These are phyloP conservation scores for Cytospora mali DNA, from an alignment of 2,329 filamentous ascomycete species.

Conservation along the genomic window DNA sequence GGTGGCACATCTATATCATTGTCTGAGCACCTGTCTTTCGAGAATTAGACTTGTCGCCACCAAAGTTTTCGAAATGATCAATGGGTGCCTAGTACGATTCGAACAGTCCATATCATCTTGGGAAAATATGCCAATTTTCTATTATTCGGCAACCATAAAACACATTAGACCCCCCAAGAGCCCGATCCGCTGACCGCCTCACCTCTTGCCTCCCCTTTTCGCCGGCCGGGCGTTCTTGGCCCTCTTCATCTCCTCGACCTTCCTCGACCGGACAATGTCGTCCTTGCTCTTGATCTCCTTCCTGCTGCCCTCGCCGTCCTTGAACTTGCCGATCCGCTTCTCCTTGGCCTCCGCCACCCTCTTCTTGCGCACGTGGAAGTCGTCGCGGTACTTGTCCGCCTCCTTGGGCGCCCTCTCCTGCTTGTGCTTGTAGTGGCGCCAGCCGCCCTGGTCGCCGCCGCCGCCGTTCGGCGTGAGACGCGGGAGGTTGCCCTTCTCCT, in stretches of 20 bases:
- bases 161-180: neutral
- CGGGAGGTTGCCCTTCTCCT: conserved; percentile 57
- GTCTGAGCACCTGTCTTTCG: too few species aligned
- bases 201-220: conserved; percentile 47
- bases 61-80: too few species aligned
- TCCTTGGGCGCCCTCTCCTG: conserved; percentile 87
- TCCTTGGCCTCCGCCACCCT: conserved; percentile 84
- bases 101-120: too few species aligned
- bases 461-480: conserved; percentile 31
- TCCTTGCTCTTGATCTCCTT: conserved; percentile 79
- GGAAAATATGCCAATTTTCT: neutral
- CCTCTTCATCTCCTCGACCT: conserved; percentile 72
- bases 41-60: too few species aligned
- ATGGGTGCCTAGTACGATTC: too few species aligned
- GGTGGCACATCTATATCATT: too few species aligned
- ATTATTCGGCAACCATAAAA: neutral
- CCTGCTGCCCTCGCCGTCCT: conserved; percentile 71
- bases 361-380: conserved; percentile 90
- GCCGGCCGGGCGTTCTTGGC: conserved; percentile 87
- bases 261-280: conserved; percentile 82
- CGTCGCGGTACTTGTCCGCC: conserved; percentile 88
- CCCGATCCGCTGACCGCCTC: neutral
- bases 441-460: conserved; percentile 39
- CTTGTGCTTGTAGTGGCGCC: conserved; percentile 79
- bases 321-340: conserved; percentile 75